Evolutionary conservation across 176 grass and related monocot genomes (phyloP), one percentile per base, ranked within the genome.

Genomic region (Pontederia paniculata): DNA sequence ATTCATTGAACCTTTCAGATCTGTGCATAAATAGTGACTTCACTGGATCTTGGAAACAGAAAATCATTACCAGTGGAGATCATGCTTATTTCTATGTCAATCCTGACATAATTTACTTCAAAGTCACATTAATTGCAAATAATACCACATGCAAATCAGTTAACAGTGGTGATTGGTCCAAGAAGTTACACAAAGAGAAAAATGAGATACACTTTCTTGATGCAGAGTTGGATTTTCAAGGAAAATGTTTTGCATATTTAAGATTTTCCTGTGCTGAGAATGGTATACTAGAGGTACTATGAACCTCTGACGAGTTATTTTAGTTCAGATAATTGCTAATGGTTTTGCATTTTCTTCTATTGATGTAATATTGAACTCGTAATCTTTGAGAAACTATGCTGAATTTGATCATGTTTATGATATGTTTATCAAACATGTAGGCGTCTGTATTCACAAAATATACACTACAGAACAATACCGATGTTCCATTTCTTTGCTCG

Each of bases 41-140:
- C 50, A 54, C 62, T 17, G 70, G 44, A 56, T 57, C 83, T 62
- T 82, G 88, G 28, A 85, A 85, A 73, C 72, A 86, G 48, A 50
- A 82, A 58, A 68, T 47, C 0, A 83, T 93, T 76, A 25, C 66
- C 43, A 79, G 64, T 68, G 82, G 78, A 73, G 82, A 76, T 68
- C 86, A 73, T 73, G 66, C 88, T 77, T 86, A 77, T 77, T 93
- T 93, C 56, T 86, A 93, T 80, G 78, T 76, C 62, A 86, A 93
- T 58, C 88, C 82, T 58, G 70, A 72, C 57, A 57, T 64, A 55
- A 83, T 93, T 66, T 69, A 67, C 67, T 82, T 86, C 31, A 80
- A 69, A 48, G 79, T 86, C 58, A 77, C 76, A 59, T 61, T 93
- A 48, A 74, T 83, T 70, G 70, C 75, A 50, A 68, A 86, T 70